These are phyloP conservation scores for Mikania micrantha DNA, from an alignment of 129 eudicot species.

Conservation along the genomic window DNA sequence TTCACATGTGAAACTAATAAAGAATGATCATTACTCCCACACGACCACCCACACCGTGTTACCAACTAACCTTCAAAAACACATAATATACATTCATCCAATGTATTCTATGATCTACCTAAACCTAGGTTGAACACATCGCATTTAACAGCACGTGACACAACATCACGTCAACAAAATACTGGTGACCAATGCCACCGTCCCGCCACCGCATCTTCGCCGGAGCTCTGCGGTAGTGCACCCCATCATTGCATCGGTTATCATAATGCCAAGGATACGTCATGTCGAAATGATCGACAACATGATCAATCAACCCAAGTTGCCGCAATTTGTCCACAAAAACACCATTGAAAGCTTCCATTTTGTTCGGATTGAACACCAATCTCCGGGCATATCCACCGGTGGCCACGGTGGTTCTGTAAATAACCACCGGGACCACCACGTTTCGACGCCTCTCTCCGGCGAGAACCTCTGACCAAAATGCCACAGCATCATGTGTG, in stretches of 20 bases:
- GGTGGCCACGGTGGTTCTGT: conserved; percentile 72
- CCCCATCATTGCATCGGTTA: conserved; percentile 89
- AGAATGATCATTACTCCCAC: conserved; percentile 2
- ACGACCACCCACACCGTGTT: neutral
- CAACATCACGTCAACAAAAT: conserved; percentile 88
- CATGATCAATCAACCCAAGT: conserved; percentile 41
- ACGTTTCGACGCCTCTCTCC: conserved; percentile 42
- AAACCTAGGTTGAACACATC: conserved; percentile 40
- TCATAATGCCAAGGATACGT: conserved; percentile 93
- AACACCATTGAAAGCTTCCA: conserved; percentile 87
- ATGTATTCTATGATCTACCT: neutral
- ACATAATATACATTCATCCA: conserved; percentile 14
- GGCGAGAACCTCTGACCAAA: conserved; percentile 66
- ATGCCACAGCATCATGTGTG: conserved; percentile 61
- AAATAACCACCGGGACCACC: conserved; percentile 42
- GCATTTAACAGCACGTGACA: conserved; percentile 79
- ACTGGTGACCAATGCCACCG: conserved; percentile 90
- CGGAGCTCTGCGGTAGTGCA: conserved; percentile 92
- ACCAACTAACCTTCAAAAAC: conserved; percentile 10
- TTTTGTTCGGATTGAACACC: conserved; percentile 72
- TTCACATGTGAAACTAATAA: conserved; percentile 10
- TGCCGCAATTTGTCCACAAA: conserved; percentile 64
- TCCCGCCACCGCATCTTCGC: conserved; percentile 80
- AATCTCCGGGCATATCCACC: conserved; percentile 71
- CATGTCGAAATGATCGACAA: conserved; percentile 75